These are phyloP conservation scores for Arthrobotrys iridis DNA, from an alignment of 2,329 filamentous ascomycete genomes.

Conservation along the genomic window DNA sequence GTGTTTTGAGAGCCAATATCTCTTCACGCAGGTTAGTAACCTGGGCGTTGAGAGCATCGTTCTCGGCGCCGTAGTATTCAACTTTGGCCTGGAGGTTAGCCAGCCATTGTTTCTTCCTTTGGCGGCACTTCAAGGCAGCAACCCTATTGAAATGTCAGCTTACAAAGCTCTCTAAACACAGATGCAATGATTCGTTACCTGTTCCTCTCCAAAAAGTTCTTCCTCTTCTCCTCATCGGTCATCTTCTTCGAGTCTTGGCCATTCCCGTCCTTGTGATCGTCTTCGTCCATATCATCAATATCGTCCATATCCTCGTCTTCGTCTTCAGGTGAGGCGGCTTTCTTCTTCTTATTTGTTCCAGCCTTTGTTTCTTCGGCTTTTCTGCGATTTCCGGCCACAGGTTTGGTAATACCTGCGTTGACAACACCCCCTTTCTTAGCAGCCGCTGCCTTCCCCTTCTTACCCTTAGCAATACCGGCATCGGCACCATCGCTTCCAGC, in stretches of 20 bases:
- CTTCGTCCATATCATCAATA: constrained; percentile 41
- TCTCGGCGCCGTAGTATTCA: constrained; percentile 89
- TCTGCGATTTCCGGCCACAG: constrained; percentile 32
- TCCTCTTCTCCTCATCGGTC: constrained; percentile 98
- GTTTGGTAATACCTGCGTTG: constrained; percentile 36
- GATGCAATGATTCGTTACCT: constrained; percentile 68
- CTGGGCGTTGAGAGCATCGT: constrained; percentile 83
- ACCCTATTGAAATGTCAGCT: constrained; percentile 70
- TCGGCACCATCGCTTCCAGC: constrained; percentile 44
- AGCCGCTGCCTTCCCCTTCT: constrained; percentile 32
- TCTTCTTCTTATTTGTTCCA: constrained; percentile 33
- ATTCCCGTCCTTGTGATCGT: constrained; percentile 8
- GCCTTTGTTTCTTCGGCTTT: constrained; percentile 39
- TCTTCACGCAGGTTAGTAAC: constrained; percentile 88
- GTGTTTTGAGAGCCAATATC: constrained; percentile 91
- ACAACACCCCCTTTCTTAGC: constrained; percentile 38
- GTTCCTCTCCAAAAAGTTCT: constrained; percentile 96
- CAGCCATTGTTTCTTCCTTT: constrained; percentile 99
- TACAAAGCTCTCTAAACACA: constrained; percentile 18
- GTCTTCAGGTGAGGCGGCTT: constrained; percentile 23
- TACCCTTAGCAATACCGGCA: constrained; percentile 3
- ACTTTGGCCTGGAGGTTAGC: constrained; percentile 94
- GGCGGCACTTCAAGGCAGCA: constrained; percentile 93
- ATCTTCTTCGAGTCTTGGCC: constrained; percentile 71
- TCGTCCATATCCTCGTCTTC: constrained; percentile 51